Evolutionary conservation across 768 basidiomycete species (phyloP).

Genomic region (Xerocomus brunneocitrinus): DNA sequence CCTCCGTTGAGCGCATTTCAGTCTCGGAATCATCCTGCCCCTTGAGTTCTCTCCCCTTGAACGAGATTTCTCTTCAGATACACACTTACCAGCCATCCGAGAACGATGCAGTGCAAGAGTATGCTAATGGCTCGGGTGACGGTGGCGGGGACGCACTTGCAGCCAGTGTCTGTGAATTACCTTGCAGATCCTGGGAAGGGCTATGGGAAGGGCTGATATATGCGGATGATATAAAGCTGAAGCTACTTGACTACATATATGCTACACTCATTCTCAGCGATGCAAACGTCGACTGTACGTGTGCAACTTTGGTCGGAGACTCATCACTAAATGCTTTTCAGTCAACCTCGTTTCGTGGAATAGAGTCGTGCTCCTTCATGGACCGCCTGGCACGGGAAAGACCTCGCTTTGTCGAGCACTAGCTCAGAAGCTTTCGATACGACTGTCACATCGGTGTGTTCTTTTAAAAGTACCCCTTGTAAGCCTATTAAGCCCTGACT

Average conservation of each 20-base stretch:
- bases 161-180: conserved; percentile 86
- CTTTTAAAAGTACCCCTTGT: background rate
- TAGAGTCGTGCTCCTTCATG: conserved; percentile 88
- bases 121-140: conserved; percentile 56
- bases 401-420: conserved; percentile 92
- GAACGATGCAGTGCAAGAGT: conserved; percentile 67
- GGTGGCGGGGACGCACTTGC: conserved; percentile 71
- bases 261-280: conserved; percentile 92
- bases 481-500: background rate
- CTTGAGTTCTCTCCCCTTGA: conserved; percentile 48
- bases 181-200: conserved; percentile 79
- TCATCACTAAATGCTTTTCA: conserved; percentile 25
- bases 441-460: conserved; percentile 74
- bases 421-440: conserved; percentile 91
- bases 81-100: conserved; percentile 86
- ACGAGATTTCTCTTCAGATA: conserved; percentile 64
- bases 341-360: conserved; percentile 96
- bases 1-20: conserved; percentile 72
- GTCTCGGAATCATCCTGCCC: conserved; percentile 68
- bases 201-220: conserved; percentile 94
- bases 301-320: background rate
- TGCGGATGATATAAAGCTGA: conserved; percentile 74
- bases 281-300: conserved; percentile 76
- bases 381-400: conserved; percentile 97
- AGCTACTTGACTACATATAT: conserved; percentile 90